Evolutionary conservation across 2,329 filamentous ascomycete species (phyloP).

Genomic region (Aspergillus phoenicis): DNA sequence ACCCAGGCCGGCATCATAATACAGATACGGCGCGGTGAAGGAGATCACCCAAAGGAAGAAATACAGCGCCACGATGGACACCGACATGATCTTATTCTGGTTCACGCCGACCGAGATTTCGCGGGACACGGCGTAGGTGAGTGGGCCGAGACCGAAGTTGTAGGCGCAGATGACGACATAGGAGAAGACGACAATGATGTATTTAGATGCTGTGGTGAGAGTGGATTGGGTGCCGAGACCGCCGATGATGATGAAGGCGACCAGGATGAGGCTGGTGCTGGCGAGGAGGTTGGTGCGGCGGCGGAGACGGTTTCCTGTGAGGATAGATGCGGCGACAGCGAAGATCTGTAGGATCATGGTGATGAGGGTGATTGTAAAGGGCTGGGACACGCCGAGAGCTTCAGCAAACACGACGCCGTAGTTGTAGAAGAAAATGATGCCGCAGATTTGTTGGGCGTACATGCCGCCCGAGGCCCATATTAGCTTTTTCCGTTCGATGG

Average conservation of each 20-base stretch:
- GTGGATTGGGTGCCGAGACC: slow-evolving; percentile 40
- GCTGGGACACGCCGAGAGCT: slow-evolving; percentile 45
- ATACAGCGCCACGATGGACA: slow-evolving; percentile 49
- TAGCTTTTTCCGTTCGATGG: slow-evolving; percentile 52
- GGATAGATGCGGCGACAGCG: slow-evolving; percentile 43
- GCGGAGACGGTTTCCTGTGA: slow-evolving; percentile 46
- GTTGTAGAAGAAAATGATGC: slow-evolving; percentile 53
- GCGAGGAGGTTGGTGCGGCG: slow-evolving; percentile 44
- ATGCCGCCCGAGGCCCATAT: slow-evolving; percentile 50
- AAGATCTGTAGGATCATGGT: slow-evolving; percentile 50
- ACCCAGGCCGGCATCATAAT: slow-evolving; percentile 36
- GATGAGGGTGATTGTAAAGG: slow-evolving; percentile 48
- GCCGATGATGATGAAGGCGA: slow-evolving; percentile 47
- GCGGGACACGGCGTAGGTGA: slow-evolving; percentile 47
- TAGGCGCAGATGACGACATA: slow-evolving; percentile 50
- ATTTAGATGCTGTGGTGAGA: slow-evolving; percentile 20
- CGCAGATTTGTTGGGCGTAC: slow-evolving; percentile 54
- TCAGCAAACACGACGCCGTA: slow-evolving; percentile 50
- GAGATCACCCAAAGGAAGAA: slow-evolving; percentile 35
- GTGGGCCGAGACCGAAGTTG: slow-evolving; percentile 50
- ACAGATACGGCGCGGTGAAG: slow-evolving; percentile 40
- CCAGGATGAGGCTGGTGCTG: slow-evolving; percentile 44
- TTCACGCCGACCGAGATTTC: slow-evolving; percentile 55
- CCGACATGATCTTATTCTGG: slow-evolving; percentile 51
- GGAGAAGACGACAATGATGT: slow-evolving; percentile 43